Evolutionary conservation across 768 basidiomycete species (phyloP), one percentile per base, ranked within the genome.

Genomic region (Infundibulicybe gibba): DNA sequence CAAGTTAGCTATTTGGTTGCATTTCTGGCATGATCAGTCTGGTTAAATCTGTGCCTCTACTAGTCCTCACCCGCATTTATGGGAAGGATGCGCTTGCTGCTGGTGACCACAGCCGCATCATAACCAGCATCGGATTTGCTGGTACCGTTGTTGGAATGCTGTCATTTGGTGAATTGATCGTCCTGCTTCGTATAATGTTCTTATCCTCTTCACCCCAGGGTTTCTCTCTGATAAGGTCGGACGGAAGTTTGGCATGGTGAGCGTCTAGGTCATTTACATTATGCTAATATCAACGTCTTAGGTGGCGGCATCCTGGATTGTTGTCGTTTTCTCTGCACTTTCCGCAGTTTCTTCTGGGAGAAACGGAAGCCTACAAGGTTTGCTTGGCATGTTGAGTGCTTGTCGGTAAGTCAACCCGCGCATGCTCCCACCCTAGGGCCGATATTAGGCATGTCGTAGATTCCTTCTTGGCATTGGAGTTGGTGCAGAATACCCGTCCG

Each of bases 391-490:
- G 77, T 75, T 95, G 3, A 77, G 68, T 41, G 86, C 81, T 12
- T 90, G 83, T 68, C 81, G 91, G 84, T 85, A 52, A 52, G 66
- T 64, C 31, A 32, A n/a, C n/a, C n/a, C 10, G 15, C 21, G 38
- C 32, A 10, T 33, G 30, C 19, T 19, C 32, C 47, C n/a, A 16
- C 37, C 43, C 17, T 16, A 32, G 19, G 8, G n/a, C n/a, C 45
- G 5, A 2, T 35, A 6, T 17, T 12, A 11, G 10, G 16, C 1
- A 1, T 30, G 11, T 21, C 14, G 11, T 25, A 90, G 90, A 4
- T 94, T 94, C 71, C 63, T 95, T 1, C 74, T 93, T 40, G 94
- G 94, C 31, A 84, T 94, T 47, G 93, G 93, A 19, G 74, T 93
- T 0, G 90, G 91, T 4, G 89, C 87, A 3, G 89, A 90, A 61